Percentiles rank a stretch among this genome's conserved stretches.
These are phyloP conservation scores for Millerozyma acaciae DNA, from an alignment of 805 yeast genomes.

Conservation along the genomic window DNA sequence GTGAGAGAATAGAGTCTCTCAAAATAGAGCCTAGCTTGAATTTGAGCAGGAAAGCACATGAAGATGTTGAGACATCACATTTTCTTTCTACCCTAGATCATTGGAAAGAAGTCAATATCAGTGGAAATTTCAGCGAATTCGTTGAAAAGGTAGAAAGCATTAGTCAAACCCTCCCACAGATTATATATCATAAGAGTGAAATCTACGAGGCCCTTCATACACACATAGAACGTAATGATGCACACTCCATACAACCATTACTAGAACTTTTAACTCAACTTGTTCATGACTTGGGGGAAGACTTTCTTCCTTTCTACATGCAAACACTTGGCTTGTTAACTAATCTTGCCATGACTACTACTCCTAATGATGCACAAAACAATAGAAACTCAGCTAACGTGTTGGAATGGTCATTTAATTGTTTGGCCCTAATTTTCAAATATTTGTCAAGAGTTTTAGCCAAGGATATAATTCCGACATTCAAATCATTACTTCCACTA, in stretches of 20 bases:
- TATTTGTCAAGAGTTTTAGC: slow-evolving; percentile 67
- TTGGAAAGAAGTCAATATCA: slow-evolving; percentile 84
- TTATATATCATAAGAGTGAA: slow-evolving; percentile 62
- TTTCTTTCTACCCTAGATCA: slow-evolving; percentile 74
- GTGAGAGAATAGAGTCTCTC: slow-evolving; percentile 77
- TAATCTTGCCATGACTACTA: slow-evolving; percentile 36
- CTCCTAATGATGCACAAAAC: slow-evolving; percentile 49
- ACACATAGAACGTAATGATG: slow-evolving; percentile 55
- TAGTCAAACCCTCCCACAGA: slow-evolving; percentile 73
- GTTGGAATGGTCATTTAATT: slow-evolving; percentile 80
- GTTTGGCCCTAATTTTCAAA: slow-evolving; percentile 85
- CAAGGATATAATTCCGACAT: slow-evolving; percentile 66
- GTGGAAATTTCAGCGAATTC: slow-evolving; percentile 66
- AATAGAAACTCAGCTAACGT: slow-evolving; percentile 53
- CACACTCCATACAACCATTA: slow-evolving; percentile 71
- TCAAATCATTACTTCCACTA: slow-evolving; percentile 58
- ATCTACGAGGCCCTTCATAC: slow-evolving; percentile 50
- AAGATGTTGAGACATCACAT: slow-evolving; percentile 72
- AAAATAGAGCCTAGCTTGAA: slow-evolving; percentile 71
- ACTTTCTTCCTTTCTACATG: slow-evolving; percentile 70
- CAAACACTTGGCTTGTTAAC: slow-evolving; percentile 50
- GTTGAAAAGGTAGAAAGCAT: slow-evolving; percentile 49
- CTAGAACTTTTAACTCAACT: slow-evolving; percentile 77
- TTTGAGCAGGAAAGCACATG: slow-evolving; percentile 56
- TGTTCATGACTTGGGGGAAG: slow-evolving; percentile 89